A percentile compares a stretch with the other conserved stretches of the same genome.
These are phyloP conservation scores for Corylus avellana DNA, from an alignment of 306 rosid species.

Conservation along the genomic window DNA sequence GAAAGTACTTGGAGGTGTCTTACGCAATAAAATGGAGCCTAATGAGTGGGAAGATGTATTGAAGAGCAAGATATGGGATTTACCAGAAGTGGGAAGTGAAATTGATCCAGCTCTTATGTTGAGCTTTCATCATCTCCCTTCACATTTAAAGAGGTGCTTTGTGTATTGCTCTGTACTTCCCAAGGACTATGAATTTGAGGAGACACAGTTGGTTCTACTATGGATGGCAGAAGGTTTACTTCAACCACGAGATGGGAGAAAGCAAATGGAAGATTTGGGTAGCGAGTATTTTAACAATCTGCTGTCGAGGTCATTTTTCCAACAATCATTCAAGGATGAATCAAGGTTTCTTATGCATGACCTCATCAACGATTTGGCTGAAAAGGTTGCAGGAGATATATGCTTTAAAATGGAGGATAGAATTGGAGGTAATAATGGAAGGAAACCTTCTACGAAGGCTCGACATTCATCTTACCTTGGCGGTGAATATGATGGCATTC, in stretches of 20 bases:
- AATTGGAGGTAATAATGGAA: too few relatives aligned
- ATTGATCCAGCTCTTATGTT: slow-evolving; percentile 1
- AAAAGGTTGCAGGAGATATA: too few relatives aligned
- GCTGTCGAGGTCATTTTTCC: background rate
- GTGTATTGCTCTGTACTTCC: slow-evolving; percentile 11
- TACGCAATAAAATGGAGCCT: background rate
- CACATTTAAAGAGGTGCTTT: slow-evolving; percentile 14
- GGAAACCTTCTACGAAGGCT: background rate
- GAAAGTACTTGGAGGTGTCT: slow-evolving; percentile 5
- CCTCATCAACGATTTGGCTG: slow-evolving; percentile 9
- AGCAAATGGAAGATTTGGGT: background rate
- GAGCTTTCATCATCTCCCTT: slow-evolving; percentile 8
- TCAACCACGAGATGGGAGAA: background rate
- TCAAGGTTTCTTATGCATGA: background rate
- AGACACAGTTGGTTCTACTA: background rate
- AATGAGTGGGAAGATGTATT: background rate
- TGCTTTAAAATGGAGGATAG: fast-evolving
- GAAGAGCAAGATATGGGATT: background rate
- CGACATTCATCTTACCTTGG: background rate
- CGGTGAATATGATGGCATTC: too few relatives aligned
- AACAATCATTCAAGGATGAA: background rate
- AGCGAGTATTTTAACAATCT: background rate
- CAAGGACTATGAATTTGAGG: background rate
- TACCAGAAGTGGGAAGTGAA: background rate
- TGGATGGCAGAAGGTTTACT: slow-evolving; percentile 5